Evolutionary conservation across 1,284 basidiomycete species (phyloP).

Genomic region (Athelia psychrophila): DNA sequence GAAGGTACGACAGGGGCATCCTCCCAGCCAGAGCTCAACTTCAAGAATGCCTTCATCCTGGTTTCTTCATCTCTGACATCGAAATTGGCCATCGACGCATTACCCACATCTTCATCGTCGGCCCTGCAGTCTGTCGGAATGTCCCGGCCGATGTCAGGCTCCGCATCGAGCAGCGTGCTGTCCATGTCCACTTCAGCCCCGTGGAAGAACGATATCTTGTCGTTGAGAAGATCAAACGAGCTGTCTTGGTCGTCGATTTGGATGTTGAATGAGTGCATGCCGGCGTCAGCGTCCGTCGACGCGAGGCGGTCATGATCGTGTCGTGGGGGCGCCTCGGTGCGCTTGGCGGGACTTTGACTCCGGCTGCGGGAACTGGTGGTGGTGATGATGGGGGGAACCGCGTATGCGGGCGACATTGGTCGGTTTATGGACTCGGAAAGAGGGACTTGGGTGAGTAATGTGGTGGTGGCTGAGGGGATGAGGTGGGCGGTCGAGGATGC

Average conservation of each 20-base stretch:
- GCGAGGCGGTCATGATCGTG: background rate
- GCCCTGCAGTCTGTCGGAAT: background rate
- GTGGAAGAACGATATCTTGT: constrained; percentile 1
- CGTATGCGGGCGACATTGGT: background rate
- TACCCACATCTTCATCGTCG: background rate
- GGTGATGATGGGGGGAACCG: background rate
- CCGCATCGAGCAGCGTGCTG: background rate
- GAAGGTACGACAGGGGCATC: background rate
- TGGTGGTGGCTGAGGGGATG: background rate
- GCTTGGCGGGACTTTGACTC: background rate
- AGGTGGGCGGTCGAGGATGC: background rate
- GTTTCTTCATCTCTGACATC: background rate
- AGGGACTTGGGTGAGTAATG: background rate
- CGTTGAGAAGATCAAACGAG: constrained; percentile 5
- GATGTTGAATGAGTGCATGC: constrained; percentile 3
- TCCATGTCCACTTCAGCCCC: background rate
- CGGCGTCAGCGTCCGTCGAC: background rate
- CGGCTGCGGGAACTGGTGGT: background rate
- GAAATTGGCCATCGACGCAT: background rate
- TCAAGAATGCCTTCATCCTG: background rate
- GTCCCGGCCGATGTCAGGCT: background rate
- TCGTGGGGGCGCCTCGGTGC: background rate
- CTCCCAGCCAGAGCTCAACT: background rate
- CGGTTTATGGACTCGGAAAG: background rate
- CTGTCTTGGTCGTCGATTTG: background rate